Evolutionary conservation across 441 rosid species (phyloP).

Genomic region (Capsella rubella): DNA sequence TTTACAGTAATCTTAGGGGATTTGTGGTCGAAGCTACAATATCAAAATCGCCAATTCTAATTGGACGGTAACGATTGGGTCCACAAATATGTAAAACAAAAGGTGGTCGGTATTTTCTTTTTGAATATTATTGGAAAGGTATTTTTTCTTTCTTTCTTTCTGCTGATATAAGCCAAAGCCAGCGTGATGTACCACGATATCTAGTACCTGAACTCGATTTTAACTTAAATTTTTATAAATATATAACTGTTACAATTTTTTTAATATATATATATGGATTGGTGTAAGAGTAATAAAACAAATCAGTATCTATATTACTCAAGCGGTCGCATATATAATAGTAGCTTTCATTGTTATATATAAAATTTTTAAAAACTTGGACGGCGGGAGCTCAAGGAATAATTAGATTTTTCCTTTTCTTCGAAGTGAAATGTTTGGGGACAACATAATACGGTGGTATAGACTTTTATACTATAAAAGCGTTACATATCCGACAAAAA

Average conservation of each 20-base stretch:
- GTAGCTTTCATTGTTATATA: neutral
- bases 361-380: neutral
- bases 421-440: neutral
- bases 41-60: conserved; percentile 12
- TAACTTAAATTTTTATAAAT: neutral
- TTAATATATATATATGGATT: neutral
- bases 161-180: neutral
- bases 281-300: neutral
- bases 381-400: conserved; percentile 1
- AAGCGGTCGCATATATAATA: conserved; percentile 1
- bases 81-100: conserved; percentile 28
- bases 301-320: neutral
- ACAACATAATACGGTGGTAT: conserved; percentile 9
- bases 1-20: too few relatives aligned
- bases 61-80: conserved; percentile 20
- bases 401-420: neutral
- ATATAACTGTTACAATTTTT: neutral
- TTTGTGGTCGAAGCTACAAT: neutral
- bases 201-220: neutral
- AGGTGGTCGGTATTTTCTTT: conserved; percentile 18
- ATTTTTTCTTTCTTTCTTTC: neutral
- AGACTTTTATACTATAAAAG: neutral
- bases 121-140: too few relatives aligned
- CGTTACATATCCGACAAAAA: neutral
- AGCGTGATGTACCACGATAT: neutral